A percentile compares a stretch with the other conserved stretches of the same genome.
Conservation (phyloP, 116 monocot genomes). For the Cymodocea nodosa region DNA sequence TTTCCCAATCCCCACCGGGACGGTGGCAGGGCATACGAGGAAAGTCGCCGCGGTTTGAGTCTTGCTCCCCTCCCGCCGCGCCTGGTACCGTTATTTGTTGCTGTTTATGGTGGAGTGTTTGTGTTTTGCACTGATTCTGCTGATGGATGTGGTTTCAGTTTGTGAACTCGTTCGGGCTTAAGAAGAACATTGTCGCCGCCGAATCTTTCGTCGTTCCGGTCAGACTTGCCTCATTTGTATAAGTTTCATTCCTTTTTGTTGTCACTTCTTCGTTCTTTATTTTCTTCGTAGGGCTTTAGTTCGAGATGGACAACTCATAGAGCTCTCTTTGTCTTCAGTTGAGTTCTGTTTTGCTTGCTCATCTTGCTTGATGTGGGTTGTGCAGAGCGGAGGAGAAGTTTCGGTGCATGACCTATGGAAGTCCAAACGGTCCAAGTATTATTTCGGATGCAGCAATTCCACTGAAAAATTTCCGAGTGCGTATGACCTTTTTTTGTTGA, state of each 20-base stretch:
- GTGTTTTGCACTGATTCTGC: neutral
- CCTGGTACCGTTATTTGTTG: neutral
- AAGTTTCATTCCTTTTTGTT: neutral
- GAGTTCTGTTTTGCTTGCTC: neutral
- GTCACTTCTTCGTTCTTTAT: neutral
- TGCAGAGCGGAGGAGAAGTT: slow-evolving; percentile 24
- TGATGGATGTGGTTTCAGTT: neutral
- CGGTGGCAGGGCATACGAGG: neutral
- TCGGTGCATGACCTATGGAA: slow-evolving; percentile 28
- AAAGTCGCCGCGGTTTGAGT: neutral
- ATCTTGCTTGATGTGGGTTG: neutral
- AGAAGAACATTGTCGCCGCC: slow-evolving; percentile 1
- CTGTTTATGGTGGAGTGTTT: neutral
- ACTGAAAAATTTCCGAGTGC: slow-evolving; percentile 34
- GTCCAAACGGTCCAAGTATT: slow-evolving; percentile 26
- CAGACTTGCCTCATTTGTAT: neutral
- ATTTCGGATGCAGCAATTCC: slow-evolving; percentile 41
- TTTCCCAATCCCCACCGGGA: slow-evolving; percentile 8
- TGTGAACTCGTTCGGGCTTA: neutral
- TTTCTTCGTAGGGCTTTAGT: too few species aligned
- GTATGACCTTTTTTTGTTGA: neutral
- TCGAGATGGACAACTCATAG: neutral
- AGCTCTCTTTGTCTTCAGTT: neutral
- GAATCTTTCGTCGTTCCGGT: slow-evolving; percentile 14
- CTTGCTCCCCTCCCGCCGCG: neutral